Evolutionary conservation across 1,284 basidiomycete genomes (phyloP), one percentile per base, ranked within the genome.

Genomic region (Ustilago curta): DNA sequence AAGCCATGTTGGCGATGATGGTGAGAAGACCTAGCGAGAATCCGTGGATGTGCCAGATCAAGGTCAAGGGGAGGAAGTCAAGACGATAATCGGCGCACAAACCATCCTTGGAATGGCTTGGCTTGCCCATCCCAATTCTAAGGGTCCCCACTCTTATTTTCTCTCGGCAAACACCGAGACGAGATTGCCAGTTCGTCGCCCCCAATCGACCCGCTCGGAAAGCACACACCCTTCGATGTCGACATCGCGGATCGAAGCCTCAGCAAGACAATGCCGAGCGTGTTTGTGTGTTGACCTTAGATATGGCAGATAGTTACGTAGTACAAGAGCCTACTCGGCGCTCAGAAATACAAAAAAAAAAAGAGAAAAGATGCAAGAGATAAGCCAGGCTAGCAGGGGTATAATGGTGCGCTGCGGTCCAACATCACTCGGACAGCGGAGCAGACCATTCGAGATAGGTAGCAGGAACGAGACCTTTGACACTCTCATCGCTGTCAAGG

Each of bases 391-490:
- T 31, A 37, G 48, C 31, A 32, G 12, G 42, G 40, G 47, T 48
- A 48, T 48, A 48, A 48, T 8, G 18, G 25, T 29, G 23, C 27
- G 45, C 45, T 8, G 6, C 45, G 16, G 16, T 48, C 27, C n/a
- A 27, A 29, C 18, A 37, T 48, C 49, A 49, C 29, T 61, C 58
- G 14, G 62, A 54, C 25, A 70, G 42, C n/a, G 70, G 71, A 21
- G 43, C 58, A 7, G 60, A 43, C 55, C 64, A 76, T 42, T 78
- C 73, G 18, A 78, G 60, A 57, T 78, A 78, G 8, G 72, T 71
- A 6, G 69, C 73, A 3, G 76, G 76, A 2, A 78, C 76, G 11
- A 78, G 54, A 2, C 76, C 76, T 29, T 71, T 76, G 23, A 65
- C 47, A 16, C 25, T 47, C 42, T 59, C 55, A 8, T 59, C 50